Percentiles rank a stretch among this genome's conserved stretches.
Evolutionary conservation across 106 monocot genomes (phyloP).

Genomic region (Acorus gramineus): DNA sequence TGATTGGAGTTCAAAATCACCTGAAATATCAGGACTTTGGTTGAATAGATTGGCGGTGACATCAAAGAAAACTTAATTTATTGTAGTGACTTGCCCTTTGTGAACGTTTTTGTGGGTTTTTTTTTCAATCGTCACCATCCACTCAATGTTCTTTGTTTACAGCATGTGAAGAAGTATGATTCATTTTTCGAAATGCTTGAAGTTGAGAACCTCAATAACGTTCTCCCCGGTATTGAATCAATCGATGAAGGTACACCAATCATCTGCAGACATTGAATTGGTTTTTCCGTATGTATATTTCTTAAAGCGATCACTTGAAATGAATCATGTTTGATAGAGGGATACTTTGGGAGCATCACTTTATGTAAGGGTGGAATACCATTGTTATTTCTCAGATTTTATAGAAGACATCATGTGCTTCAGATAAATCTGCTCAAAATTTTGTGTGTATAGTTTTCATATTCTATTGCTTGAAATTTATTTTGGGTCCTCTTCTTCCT

Average conservation of each 20-base stretch:
- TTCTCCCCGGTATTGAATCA: constrained; percentile 69
- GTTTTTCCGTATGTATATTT: neutral
- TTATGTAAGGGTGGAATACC: no score
- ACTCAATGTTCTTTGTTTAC: constrained; percentile 11
- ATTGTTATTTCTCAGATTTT: no score
- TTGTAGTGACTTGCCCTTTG: neutral
- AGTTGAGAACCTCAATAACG: constrained; percentile 46
- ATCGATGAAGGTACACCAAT: constrained; percentile 57
- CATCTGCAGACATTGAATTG: neutral
- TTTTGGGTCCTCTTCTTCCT: no score
- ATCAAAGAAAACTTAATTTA: no score
- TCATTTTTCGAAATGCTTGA: constrained; percentile 77
- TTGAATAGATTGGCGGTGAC: no score
- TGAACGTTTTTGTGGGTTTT: neutral
- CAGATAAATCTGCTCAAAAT: no score
- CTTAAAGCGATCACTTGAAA: neutral
- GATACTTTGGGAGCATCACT: no score
- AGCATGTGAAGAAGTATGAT: constrained; percentile 53
- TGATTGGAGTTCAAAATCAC: no score
- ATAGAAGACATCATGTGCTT: no score
- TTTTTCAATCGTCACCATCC: neutral
- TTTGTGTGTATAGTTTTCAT: no score
- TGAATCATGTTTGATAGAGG: neutral
- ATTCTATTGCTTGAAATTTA: no score
- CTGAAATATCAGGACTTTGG: no score